Conservation (phyloP, 2,329 filamentous ascomycete species). For the Fusarium azukiicola region DNA sequence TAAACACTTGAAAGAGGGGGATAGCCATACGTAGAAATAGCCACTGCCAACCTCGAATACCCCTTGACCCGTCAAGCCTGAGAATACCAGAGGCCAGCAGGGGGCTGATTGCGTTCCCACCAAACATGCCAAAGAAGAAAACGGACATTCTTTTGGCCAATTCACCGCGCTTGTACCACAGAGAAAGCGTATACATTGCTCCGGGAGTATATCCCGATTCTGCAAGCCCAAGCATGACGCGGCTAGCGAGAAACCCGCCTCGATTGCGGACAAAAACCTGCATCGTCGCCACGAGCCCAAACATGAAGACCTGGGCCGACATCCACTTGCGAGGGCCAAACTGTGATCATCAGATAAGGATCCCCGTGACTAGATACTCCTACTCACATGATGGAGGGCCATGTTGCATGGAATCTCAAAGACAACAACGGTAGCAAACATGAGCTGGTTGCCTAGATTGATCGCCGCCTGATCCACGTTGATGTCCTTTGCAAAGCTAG, state of each 20-base stretch:
- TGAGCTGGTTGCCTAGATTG: conserved; percentile 75
- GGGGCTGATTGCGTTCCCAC: conserved; percentile 71
- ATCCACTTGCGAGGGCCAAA: conserved; percentile 66
- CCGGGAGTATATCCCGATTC: conserved; percentile 76
- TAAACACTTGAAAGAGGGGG: background rate
- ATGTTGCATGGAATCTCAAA: conserved; percentile 75
- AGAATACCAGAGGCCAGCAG: conserved; percentile 72
- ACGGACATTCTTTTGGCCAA: conserved; percentile 70
- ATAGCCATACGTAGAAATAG: conserved; percentile 68
- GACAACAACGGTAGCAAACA: conserved; percentile 73
- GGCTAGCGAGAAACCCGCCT: conserved; percentile 67
- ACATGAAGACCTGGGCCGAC: conserved; percentile 69
- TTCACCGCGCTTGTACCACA: conserved; percentile 71
- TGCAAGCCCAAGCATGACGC: conserved; percentile 69
- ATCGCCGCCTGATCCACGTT: conserved; percentile 68
- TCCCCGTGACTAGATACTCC: too few species aligned
- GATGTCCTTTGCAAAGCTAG: conserved; percentile 68
- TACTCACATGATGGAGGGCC: conserved; percentile 58
- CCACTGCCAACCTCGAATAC: conserved; percentile 73
- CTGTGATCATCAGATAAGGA: too few species aligned
- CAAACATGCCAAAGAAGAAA: conserved; percentile 76
- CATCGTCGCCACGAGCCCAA: conserved; percentile 69
- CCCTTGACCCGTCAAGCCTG: conserved; percentile 64
- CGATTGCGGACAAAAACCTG: conserved; percentile 67
- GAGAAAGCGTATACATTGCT: conserved; percentile 72